These are phyloP conservation scores for Trichoderma parareesei DNA, from an alignment of 495 filamentous ascomycete species.

Conservation along the genomic window DNA sequence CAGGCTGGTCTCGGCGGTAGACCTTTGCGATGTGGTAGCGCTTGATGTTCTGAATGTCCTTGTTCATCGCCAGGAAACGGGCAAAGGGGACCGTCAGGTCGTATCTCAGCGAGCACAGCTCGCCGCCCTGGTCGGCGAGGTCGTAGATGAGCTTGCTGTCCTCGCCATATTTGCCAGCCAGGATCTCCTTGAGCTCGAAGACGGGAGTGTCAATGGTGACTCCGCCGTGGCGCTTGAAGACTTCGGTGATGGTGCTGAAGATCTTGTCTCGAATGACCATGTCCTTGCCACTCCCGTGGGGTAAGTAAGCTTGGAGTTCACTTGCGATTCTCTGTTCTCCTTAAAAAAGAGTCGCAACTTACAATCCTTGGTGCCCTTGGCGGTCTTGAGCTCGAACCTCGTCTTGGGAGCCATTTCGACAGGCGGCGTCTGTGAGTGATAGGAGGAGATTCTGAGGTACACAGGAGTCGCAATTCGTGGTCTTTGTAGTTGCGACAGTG, in stretches of 20 bases:
- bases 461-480: neutral
- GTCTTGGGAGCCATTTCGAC: conserved; percentile 31
- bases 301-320: conserved; percentile 17
- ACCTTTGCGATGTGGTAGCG: conserved; percentile 87
- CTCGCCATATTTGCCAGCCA: conserved; percentile 86
- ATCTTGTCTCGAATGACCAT: conserved; percentile 78
- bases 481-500: conserved; percentile 7
- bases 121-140: conserved; percentile 76
- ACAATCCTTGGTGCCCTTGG: conserved; percentile 42
- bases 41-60: conserved; percentile 65
- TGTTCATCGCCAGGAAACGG: conserved; percentile 81
- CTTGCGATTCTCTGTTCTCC: neutral
- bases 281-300: conserved; percentile 55
- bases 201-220: conserved; percentile 81
- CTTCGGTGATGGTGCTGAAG: conserved; percentile 70
- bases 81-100: conserved; percentile 57
- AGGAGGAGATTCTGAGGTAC: neutral
- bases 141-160: conserved; percentile 91
- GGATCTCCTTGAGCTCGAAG: conserved; percentile 70
- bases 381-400: conserved; percentile 42
- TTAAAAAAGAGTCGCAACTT: conserved; percentile 14
- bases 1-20: conserved; percentile 69
- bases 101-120: conserved; percentile 53
- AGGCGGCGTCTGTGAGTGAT: conserved; percentile 8
- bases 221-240: conserved; percentile 82